Evolutionary conservation across 257 asterid species (phyloP).

Genomic region (Solanum neorickii): DNA sequence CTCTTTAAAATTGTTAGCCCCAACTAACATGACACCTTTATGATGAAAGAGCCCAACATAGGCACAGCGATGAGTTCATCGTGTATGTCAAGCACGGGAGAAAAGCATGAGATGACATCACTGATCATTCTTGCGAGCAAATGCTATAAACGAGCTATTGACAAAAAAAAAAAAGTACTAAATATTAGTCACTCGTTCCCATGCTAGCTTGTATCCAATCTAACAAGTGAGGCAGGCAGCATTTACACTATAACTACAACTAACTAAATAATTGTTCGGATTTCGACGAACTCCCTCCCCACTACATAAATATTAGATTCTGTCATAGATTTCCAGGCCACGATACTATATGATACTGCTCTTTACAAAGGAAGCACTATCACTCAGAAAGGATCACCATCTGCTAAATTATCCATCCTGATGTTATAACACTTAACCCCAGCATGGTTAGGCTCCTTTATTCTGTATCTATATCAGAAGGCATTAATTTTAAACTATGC

Average conservation of each 20-base stretch:
- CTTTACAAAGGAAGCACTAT: constrained; percentile 7
- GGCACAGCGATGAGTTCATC: background rate
- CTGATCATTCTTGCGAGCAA: background rate
- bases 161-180: background rate
- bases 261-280: background rate
- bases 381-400: background rate
- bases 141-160: background rate
- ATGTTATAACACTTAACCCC: background rate
- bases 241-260: background rate
- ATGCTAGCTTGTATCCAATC: background rate
- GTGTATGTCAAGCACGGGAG: background rate
- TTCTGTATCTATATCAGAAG: background rate
- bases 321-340: background rate
- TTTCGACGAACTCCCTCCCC: background rate
- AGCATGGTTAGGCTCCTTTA: background rate
- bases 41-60: background rate
- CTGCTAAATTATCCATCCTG: background rate
- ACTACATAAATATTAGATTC: background rate
- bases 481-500: constrained; percentile 7
- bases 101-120: background rate
- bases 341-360: background rate
- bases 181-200: background rate
- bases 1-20: background rate
- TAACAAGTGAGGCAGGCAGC: background rate
- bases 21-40: background rate